A percentile compares a stretch with the other conserved stretches of the same genome.
These are phyloP conservation scores for Hysterangium stoloniferum DNA, from an alignment of 768 basidiomycete genomes.

Conservation along the genomic window DNA sequence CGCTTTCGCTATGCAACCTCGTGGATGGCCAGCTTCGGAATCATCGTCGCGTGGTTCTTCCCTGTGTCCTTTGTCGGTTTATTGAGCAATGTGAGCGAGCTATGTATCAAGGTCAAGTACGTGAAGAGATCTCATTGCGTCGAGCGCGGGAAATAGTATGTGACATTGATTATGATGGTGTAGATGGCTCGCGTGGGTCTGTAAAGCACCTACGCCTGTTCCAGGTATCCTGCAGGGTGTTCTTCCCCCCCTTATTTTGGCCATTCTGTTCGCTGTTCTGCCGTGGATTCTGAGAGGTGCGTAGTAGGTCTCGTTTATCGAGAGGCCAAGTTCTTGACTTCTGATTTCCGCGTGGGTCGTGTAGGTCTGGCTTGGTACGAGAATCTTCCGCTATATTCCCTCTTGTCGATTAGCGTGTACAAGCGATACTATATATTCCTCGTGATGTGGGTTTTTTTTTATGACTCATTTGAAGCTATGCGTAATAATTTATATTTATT, in stretches of 20 bases:
- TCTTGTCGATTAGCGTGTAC: slow-evolving; percentile 66
- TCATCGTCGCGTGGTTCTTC: slow-evolving; percentile 59
- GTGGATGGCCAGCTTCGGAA: slow-evolving; percentile 47
- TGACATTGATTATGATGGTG: not conserved
- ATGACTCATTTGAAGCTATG: not conserved
- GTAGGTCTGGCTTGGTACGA: slow-evolving; percentile 56
- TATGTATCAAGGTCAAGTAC: slow-evolving; percentile 41
- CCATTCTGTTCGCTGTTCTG: slow-evolving; percentile 53
- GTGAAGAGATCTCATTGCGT: slow-evolving; percentile 16
- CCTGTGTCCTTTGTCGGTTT: slow-evolving; percentile 61
- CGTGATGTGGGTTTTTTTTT: slow-evolving; percentile 31
- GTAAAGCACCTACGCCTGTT: slow-evolving; percentile 16
- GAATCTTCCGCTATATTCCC: slow-evolving; percentile 59
- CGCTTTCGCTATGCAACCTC: slow-evolving; percentile 46
- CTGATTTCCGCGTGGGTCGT: too few species aligned
- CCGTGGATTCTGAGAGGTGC: slow-evolving; percentile 51
- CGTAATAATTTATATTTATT: not conserved
- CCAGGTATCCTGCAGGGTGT: slow-evolving; percentile 58
- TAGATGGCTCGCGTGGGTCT: slow-evolving; percentile 56
- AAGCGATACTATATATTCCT: slow-evolving; percentile 65
- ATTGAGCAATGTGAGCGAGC: slow-evolving; percentile 48
- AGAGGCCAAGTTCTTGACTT: too few species aligned
- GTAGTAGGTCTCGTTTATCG: slow-evolving; percentile 18
- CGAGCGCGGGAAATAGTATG: not conserved
- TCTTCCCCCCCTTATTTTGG: slow-evolving; percentile 56